Evolutionary conservation across 345 rosid genomes (phyloP), one percentile per base, ranked within the genome.

Genomic region (Triadica sebifera): DNA sequence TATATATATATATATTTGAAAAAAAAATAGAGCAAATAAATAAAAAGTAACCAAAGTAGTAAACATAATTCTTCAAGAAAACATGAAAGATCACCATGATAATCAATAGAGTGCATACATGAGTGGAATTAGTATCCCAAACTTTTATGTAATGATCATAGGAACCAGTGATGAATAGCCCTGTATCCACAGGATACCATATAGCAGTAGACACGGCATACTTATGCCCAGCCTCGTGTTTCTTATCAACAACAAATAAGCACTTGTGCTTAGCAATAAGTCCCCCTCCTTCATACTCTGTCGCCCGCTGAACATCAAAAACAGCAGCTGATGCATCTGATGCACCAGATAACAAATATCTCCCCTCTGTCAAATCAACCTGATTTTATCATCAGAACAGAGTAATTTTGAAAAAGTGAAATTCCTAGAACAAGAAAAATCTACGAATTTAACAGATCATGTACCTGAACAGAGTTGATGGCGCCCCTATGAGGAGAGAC

Each of bases 171-270:
- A 95, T 39, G 72, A 93, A 95, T 5, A 95, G 88, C 72, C 99
- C 98, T 0, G 98, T 95, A 88, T 95, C 99, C 10, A 95, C 77
- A 51, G 98, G 94, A 84, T 95, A 95, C 98, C 99, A 95, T 16
- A 88, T 79, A 61, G 98, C 99, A 16, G 94, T 86, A 59, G 98
- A 87, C 45, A 95, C 73, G 16, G 98, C 88, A 78, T 69, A 89
- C 73, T 87, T 87, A 83, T 95, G 99, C 4, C 92, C 97, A 39
- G 81, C 74, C 78, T 82, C 85, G 12, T 90, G 94, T 69, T 89
- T 96, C 86, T 89, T 95, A 81, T 91, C 98, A 13, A 95, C 73
- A 67, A 84, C 62, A 76, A 95, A 86, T 20, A 95, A 15, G 74
- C 80, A 84, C 82, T 78, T 85, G 88, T 93, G 98, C 84, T 89